These are phyloP conservation scores for Discostella stelligeroides DNA, from an alignment of 108 stramenopile species.

Conservation along the genomic window DNA sequence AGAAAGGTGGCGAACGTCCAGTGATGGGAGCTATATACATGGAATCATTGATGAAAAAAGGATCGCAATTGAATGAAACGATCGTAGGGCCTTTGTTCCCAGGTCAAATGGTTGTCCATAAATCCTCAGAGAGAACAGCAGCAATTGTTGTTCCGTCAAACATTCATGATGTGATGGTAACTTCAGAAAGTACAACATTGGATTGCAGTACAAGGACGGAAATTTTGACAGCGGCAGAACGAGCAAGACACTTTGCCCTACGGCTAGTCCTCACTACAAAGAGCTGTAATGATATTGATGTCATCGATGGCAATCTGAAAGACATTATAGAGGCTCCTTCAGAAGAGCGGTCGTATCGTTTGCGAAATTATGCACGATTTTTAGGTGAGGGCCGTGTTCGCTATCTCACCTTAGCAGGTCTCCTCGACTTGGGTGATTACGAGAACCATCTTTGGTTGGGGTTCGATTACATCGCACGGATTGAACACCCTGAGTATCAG, in stretches of 20 bases:
- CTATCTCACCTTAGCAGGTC: constrained; percentile 41
- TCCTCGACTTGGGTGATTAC: constrained; percentile 39
- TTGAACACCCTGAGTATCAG: constrained; percentile 31
- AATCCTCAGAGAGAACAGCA: constrained; percentile 37
- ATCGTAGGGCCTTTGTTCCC: constrained; percentile 35
- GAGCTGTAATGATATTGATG: neutral
- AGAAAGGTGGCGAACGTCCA: neutral
- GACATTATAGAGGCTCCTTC: constrained; percentile 29
- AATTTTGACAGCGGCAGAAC: constrained; percentile 37
- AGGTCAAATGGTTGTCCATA: constrained; percentile 41
- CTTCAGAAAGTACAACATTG: constrained; percentile 4
- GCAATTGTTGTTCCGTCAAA: constrained; percentile 44
- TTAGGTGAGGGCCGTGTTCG: constrained; percentile 21
- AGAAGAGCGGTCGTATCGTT: constrained; percentile 37
- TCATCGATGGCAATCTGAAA: neutral
- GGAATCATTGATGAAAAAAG: constrained; percentile 8
- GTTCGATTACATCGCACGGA: constrained; percentile 37
- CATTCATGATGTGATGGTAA: constrained; percentile 20
- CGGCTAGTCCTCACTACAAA: constrained; percentile 43
- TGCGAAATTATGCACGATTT: constrained; percentile 38
- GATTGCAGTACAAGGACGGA: constrained; percentile 30
- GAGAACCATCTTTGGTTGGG: constrained; percentile 48
- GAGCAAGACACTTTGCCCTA: constrained; percentile 31
- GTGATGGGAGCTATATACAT: constrained; percentile 31
- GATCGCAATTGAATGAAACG: constrained; percentile 8